These are phyloP conservation scores for Arthrobotrys entomopaga DNA, from an alignment of 2,329 filamentous ascomycete species.

Conservation along the genomic window DNA sequence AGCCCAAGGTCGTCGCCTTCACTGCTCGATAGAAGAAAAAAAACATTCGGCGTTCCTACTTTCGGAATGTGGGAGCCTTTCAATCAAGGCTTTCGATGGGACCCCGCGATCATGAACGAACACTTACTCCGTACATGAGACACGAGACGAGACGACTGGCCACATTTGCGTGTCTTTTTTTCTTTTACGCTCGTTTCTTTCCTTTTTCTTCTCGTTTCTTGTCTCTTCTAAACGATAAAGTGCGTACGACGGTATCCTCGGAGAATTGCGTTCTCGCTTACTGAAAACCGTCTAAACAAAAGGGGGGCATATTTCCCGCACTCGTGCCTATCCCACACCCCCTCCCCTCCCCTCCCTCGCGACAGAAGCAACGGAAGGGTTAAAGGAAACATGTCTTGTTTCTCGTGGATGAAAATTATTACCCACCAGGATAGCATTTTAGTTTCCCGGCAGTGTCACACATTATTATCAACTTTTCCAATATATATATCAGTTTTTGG, in stretches of 20 bases:
- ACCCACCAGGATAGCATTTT: constrained; percentile 34
- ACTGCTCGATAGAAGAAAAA: constrained; percentile 23
- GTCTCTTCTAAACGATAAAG: constrained; percentile 45
- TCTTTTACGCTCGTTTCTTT: neutral
- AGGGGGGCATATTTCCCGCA: constrained; percentile 56
- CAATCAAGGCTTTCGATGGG: constrained; percentile 7
- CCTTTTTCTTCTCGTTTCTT: neutral
- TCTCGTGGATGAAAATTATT: constrained; percentile 33
- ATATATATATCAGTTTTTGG: constrained; percentile 49
- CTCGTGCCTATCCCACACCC: constrained; percentile 13
- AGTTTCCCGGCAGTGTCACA: constrained; percentile 49
- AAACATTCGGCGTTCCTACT: constrained; percentile 54
- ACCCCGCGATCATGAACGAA: constrained; percentile 18
- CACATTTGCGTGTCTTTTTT: constrained; percentile 32
- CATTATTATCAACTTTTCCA: constrained; percentile 39
- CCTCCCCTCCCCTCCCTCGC: constrained; percentile 28
- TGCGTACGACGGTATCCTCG: constrained; percentile 27
- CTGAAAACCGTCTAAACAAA: constrained; percentile 55
- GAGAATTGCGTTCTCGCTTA: constrained; percentile 56
- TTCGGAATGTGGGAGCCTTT: constrained; percentile 54
- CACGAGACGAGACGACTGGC: constrained; percentile 40
- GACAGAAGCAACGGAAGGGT: constrained; percentile 53
- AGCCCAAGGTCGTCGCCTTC: constrained; percentile 48
- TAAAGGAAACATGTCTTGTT: constrained; percentile 51
- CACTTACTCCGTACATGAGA: constrained; percentile 46